phyloP scores from a whole-genome alignment of 2,329 filamentous ascomycete genomes.

The Lasiodiplodia sp. region DNA sequence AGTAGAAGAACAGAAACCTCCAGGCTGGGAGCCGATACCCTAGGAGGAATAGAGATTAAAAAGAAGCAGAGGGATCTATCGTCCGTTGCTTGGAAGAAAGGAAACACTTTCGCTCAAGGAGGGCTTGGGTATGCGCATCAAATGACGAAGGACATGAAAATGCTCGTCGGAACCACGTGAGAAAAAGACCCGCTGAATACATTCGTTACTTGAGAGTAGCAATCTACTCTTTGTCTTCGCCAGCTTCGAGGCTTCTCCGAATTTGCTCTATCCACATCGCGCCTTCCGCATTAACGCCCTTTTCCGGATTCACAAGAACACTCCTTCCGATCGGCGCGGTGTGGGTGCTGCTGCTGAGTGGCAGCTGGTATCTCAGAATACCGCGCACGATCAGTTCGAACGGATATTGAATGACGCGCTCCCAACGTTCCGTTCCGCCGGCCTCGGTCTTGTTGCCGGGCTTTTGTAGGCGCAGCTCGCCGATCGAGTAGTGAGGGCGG shows the following conservation, averaged over 20 bases:
- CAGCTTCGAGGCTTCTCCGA: conserved; percentile 2
- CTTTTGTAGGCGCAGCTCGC: conserved; percentile 79
- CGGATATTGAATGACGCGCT: conserved; percentile 85
- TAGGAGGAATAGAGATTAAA: not conserved
- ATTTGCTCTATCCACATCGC: conserved; percentile 28
- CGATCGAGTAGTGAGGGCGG: conserved; percentile 73
- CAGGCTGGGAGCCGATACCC: not conserved
- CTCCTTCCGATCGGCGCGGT: conserved; percentile 58
- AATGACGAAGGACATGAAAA: conserved; percentile 10
- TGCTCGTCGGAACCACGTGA: conserved; percentile 5
- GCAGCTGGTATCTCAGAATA: conserved; percentile 81
- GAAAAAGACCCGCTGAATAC: not conserved
- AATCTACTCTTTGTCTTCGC: conserved; percentile 8
- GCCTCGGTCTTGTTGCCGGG: conserved; percentile 88
- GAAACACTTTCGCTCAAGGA: conserved; percentile 16
- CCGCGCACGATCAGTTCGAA: conserved; percentile 94
- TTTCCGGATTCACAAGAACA: conserved; percentile 35
- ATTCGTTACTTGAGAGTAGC: not conserved
- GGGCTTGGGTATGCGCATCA: conserved; percentile 25
- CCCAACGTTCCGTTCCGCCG: conserved; percentile 86
- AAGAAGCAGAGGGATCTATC: conserved; percentile 3
- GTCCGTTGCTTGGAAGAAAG: conserved; percentile 12
- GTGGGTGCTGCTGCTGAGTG: conserved; percentile 62
- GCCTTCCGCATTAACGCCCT: conserved; percentile 22
- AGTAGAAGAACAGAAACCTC: conserved; percentile 2